Conservation (phyloP, 345 rosid genomes). For the Brassica incana region DNA sequence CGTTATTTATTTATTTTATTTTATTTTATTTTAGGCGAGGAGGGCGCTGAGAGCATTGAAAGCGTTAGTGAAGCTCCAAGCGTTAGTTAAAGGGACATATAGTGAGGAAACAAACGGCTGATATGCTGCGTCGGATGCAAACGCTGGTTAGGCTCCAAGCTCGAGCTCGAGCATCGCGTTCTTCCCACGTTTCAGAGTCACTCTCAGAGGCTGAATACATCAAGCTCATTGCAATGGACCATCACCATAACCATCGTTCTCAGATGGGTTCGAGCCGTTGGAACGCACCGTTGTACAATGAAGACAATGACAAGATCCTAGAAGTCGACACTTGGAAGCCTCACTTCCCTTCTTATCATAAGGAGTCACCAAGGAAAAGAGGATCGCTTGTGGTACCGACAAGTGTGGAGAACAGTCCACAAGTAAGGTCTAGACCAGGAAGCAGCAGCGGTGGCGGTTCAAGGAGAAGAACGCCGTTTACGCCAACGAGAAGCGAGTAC, state of each 20-base stretch:
- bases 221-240: slow-evolving; percentile 38
- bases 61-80: slow-evolving; percentile 95
- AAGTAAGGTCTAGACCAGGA: slow-evolving; percentile 65
- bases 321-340: slow-evolving; percentile 99
- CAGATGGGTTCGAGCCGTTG: slow-evolving; percentile 56
- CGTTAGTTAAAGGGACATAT: slow-evolving; percentile 90
- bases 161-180: slow-evolving; percentile 70
- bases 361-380: slow-evolving; percentile 55
- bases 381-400: slow-evolving; percentile 45
- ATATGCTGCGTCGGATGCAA: slow-evolving; percentile 85
- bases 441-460: slow-evolving; percentile 53
- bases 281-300: slow-evolving; percentile 39
- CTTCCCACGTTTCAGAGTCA: slow-evolving; percentile 51
- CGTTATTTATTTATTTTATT: neutral
- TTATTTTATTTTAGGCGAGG: slow-evolving; percentile 56
- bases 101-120: slow-evolving; percentile 81
- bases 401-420: slow-evolving; percentile 76
- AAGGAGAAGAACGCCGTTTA: slow-evolving; percentile 69
- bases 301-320: slow-evolving; percentile 75
- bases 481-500: slow-evolving; percentile 77
- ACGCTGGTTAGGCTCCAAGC: slow-evolving; percentile 72
- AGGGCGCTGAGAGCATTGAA: slow-evolving; percentile 88
- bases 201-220: slow-evolving; percentile 41
- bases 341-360: slow-evolving; percentile 47
- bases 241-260: slow-evolving; percentile 35